Evolutionary conservation across 2,329 filamentous ascomycete species (phyloP).

Genomic region (Stagonosporopsis rhizophila): DNA sequence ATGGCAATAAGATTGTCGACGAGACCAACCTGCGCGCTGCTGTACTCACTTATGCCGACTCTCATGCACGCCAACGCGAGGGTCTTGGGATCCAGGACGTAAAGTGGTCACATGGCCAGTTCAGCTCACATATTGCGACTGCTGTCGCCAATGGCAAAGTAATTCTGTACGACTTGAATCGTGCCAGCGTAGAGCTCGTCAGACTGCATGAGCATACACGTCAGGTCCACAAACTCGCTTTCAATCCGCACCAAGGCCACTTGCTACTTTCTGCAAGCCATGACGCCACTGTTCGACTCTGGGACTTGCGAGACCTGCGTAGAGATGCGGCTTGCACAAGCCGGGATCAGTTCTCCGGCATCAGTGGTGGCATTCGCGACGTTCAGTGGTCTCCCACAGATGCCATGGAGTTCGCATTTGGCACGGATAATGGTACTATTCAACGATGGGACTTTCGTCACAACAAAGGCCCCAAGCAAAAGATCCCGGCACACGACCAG

Average conservation of each 20-base stretch:
- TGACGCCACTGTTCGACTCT: slow-evolving; percentile 68
- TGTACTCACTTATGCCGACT: slow-evolving; percentile 64
- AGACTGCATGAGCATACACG: slow-evolving; percentile 70
- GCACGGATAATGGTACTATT: slow-evolving; percentile 68
- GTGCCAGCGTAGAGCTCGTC: slow-evolving; percentile 65
- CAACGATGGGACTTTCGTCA: slow-evolving; percentile 70
- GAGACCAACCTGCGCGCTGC: slow-evolving; percentile 69
- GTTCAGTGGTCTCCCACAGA: slow-evolving; percentile 71
- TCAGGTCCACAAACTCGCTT: slow-evolving; percentile 70
- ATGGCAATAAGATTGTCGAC: slow-evolving; percentile 64
- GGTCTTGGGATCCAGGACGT: slow-evolving; percentile 70
- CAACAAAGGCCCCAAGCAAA: slow-evolving; percentile 62
- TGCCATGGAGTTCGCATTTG: slow-evolving; percentile 68
- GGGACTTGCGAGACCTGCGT: slow-evolving; percentile 66
- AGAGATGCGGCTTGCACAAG: slow-evolving; percentile 61
- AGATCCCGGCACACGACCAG: slow-evolving; percentile 66
- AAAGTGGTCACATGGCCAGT: slow-evolving; percentile 70
- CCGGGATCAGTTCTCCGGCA: slow-evolving; percentile 62
- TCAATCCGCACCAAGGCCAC: slow-evolving; percentile 67
- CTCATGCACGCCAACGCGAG: slow-evolving; percentile 60
- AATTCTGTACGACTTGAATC: slow-evolving; percentile 69
- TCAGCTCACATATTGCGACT: slow-evolving; percentile 67
- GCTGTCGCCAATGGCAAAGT: slow-evolving; percentile 71
- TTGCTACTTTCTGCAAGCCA: slow-evolving; percentile 70
- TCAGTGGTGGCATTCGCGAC: slow-evolving; percentile 68